Base-by-base conservation (phyloP, 2,329 filamentous ascomycete genomes). In the Ophiostoma quercus region DNA sequence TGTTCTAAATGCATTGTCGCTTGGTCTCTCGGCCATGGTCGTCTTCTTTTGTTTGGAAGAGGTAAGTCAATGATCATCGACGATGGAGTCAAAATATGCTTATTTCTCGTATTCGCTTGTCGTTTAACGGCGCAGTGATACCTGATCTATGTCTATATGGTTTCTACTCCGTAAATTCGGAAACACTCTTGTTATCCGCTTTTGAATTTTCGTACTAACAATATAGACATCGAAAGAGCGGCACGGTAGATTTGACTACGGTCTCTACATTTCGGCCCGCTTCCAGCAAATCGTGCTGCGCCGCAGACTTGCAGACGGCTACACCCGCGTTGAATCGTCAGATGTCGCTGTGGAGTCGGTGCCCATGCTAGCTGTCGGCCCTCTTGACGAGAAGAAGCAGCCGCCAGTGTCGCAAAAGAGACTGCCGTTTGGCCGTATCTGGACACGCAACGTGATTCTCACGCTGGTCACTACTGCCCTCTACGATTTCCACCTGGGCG, bases 1-100 rank as follows among this genome's bases (percentile, higher is more conserved):
- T 74, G 77, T 92, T 0, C 80, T 91, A 6, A 72, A 68, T 65
- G 69, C 71, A 0, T 1, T 83, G 0, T 87, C 90, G 70, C 82
- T 92, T 12, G 77, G 85, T 2, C 75, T 80, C 1, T 85, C 87
- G 0, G 82, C 85, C 0, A 67, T 84, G 4, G 79, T 83, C 1
- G 83, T 90, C 2, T 80, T 90, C 70, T 80, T 92, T 32, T 88
- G 87, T 14, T 81, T 92, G 1, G 88, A 92, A 76, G 90, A 92
- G 79, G 84, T 85, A 76, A 70, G 77, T 68, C n/a, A 51, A 12
- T 57, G n/a, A 25, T 25, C n/a, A 22, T 57, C 11, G 11, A 11
- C n/a, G 11, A 25, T 57, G n/a, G 6, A 9, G 51, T 57, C 51
- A 9, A 29, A 8, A 12, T 25, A 29, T 25, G 51, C 51, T 57